A percentile compares a stretch with the other conserved stretches of the same genome.
These are phyloP conservation scores for Hymenoscyphus fraxineus DNA, from an alignment of 2,329 filamentous ascomycete species.

Conservation along the genomic window DNA sequence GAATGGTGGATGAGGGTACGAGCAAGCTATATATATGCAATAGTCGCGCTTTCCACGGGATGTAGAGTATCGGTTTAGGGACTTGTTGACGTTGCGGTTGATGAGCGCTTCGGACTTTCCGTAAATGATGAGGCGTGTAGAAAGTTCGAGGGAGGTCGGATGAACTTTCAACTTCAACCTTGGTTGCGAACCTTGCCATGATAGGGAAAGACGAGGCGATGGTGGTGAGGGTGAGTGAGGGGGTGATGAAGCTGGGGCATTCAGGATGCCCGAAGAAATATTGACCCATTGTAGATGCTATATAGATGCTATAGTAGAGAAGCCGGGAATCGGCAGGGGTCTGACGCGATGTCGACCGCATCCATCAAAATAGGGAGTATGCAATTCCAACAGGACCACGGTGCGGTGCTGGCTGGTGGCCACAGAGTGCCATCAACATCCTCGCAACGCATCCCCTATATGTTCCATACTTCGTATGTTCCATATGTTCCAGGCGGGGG, in stretches of 20 bases:
- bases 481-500: not conserved
- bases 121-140: not conserved
- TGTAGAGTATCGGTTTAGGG: not conserved
- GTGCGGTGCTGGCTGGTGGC: too few relatives aligned
- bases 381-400: not conserved
- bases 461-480: not conserved
- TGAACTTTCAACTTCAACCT: not conserved
- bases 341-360: not conserved
- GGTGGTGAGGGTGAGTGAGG: not conserved
- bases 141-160: not conserved
- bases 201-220: not conserved
- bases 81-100: not conserved
- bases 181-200: not conserved
- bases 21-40: not conserved
- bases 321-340: not conserved
- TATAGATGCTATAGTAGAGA: too few relatives aligned
- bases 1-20: not conserved
- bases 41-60: not conserved
- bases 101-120: not conserved
- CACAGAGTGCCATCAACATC: not conserved
- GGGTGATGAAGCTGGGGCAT: not conserved
- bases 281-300: not conserved
- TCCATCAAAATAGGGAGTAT: not conserved
- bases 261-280: not conserved
- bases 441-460: not conserved